Conservation (phyloP, 2,329 filamentous ascomycete genomes). For the Peltaster fructicola region DNA sequence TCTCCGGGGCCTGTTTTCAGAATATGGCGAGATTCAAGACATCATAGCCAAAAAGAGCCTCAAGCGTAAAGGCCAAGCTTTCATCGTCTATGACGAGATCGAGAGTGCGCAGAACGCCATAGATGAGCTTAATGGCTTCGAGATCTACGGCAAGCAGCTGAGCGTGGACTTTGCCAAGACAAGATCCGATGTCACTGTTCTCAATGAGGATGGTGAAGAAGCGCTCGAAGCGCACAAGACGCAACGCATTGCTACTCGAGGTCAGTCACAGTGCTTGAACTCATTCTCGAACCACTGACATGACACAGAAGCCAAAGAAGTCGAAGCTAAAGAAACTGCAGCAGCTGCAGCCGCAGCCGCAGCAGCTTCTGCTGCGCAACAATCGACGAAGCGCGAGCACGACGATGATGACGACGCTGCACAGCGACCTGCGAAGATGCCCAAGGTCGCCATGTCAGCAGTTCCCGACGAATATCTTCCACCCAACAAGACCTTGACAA, state of each 20-base stretch:
- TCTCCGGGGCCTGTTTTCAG: constrained; percentile 61
- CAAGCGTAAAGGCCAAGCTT: constrained; percentile 87
- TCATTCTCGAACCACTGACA: constrained; percentile 4
- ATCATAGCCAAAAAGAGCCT: constrained; percentile 79
- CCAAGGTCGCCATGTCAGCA: constrained; percentile 49
- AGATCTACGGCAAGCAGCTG: constrained; percentile 85
- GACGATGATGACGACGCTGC: constrained; percentile 31
- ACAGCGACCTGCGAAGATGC: constrained; percentile 49
- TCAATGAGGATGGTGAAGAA: constrained; percentile 53
- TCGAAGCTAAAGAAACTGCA: constrained; percentile 62
- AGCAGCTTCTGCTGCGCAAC: constrained; percentile 28
- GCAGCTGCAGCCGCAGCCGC: constrained; percentile 54
- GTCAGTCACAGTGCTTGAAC: constrained; percentile 28
- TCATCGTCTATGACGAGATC: constrained; percentile 73
- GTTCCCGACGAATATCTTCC: constrained; percentile 96
- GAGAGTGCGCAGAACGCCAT: constrained; percentile 67
- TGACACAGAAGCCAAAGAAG: constrained; percentile 49
- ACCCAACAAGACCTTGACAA: constrained; percentile 90
- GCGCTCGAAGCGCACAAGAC: constrained; percentile 78
- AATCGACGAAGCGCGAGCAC: constrained; percentile 27
- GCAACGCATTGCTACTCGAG: constrained; percentile 72
- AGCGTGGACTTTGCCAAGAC: constrained; percentile 65
- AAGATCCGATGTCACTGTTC: constrained; percentile 72
- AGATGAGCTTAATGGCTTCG: constrained; percentile 80
- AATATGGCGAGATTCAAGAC: constrained; percentile 74